Conservation (phyloP, 192 early-diverging fungal genomes). For the Funneliformis mosseae region DNA sequence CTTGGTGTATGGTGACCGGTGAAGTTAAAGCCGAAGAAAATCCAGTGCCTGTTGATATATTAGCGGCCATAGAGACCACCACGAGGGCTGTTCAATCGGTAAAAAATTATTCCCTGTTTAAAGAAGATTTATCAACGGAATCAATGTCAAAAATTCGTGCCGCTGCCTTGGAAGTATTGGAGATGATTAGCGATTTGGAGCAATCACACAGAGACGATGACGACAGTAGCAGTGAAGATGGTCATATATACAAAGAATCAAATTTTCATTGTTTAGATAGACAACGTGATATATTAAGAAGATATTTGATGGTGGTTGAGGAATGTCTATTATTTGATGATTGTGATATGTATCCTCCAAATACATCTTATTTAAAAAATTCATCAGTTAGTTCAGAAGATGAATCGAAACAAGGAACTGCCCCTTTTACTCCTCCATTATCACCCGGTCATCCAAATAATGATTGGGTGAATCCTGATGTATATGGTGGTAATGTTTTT, state of each 20-base stretch:
- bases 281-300: conserved; percentile 48
- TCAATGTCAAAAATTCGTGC: conserved; percentile 47
- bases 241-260: conserved; percentile 52
- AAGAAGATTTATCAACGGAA: conserved; percentile 44
- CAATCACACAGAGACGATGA: conserved; percentile 44
- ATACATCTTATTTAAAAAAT: conserved; percentile 22
- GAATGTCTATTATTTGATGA: conserved; percentile 39
- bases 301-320: conserved; percentile 52
- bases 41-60: conserved; percentile 44
- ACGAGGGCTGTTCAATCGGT: conserved; percentile 57
- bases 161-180: conserved; percentile 48
- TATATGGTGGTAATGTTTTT: conserved; percentile 36
- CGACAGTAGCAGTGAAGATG: conserved; percentile 41
- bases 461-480: conserved; percentile 39
- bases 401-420: neutral
- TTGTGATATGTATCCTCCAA: conserved; percentile 18
- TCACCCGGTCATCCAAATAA: conserved; percentile 24
- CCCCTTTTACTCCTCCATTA: neutral
- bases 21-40: conserved; percentile 36
- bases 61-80: conserved; percentile 50
- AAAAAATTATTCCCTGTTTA: conserved; percentile 55
- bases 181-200: conserved; percentile 55
- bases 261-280: conserved; percentile 47
- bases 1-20: conserved; percentile 42
- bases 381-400: conserved; percentile 2